Conservation (phyloP, 139 green algal species). For the Medakamo hakoo region DNA sequence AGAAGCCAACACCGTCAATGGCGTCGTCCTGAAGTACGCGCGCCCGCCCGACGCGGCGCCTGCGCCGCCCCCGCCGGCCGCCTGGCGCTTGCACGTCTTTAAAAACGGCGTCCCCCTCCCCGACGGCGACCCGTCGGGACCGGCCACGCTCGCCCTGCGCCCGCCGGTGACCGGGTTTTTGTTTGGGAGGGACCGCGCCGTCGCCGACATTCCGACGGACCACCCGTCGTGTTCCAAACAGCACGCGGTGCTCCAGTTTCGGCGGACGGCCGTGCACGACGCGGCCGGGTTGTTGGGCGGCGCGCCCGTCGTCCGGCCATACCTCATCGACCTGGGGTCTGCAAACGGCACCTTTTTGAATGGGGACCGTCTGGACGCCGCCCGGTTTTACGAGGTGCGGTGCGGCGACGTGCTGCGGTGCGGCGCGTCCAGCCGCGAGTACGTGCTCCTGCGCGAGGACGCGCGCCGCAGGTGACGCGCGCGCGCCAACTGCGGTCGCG, state of each 20-base stretch:
- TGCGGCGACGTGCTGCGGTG: conserved; percentile 74
- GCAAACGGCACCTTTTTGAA: conserved; percentile 93
- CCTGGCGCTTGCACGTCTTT: conserved; percentile 91
- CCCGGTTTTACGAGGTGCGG: conserved; percentile 80
- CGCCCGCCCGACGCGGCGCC: conserved; percentile 54
- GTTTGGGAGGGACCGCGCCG: conserved; percentile 73
- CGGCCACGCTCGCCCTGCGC: no score
- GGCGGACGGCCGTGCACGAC: conserved; percentile 30
- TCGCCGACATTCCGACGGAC: conserved; percentile 82
- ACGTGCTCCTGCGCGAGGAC: conserved; percentile 74
- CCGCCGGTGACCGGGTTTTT: conserved; percentile 12
- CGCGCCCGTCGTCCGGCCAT: conserved; percentile 45
- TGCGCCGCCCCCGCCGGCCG: conserved; percentile 45
- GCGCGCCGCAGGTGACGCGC: no score
- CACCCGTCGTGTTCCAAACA: conserved; percentile 94
- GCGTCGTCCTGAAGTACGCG: conserved; percentile 53
- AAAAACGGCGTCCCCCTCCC: conserved; percentile 47
- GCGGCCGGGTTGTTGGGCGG: conserved; percentile 29
- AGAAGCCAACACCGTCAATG: conserved; percentile 68
- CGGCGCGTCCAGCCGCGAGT: conserved; percentile 75
- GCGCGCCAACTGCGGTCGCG: no score
- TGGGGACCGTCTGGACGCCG: conserved; percentile 51
- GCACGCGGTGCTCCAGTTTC: conserved; percentile 83
- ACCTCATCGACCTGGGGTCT: conserved; percentile 86
- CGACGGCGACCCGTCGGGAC: conserved; percentile 32